Base-by-base conservation (phyloP, 1,139 yeast genomes). In the Nadsonia starkeyi-henricii region DNA sequence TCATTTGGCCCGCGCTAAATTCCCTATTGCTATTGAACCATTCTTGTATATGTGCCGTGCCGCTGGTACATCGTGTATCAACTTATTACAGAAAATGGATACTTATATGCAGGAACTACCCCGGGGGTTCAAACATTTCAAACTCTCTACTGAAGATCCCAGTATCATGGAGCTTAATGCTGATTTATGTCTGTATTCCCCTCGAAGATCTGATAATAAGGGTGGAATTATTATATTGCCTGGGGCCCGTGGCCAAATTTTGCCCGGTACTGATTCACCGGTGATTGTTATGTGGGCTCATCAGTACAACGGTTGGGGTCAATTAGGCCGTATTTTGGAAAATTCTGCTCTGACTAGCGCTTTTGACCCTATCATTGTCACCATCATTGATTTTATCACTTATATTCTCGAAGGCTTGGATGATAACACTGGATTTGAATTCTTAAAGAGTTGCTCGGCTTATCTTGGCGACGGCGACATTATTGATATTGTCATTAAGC, bases 231-330 rank as follows among this genome's bases (percentile, higher is more conserved):
- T 72, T 37, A 57, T 77, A 21, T 72, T 74, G 2, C 60, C 66
- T n/a, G 80, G 81, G 2, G 82, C 95, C 0, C 75, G 72, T 51
- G 96, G 91, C 2, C 81, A 81, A 55, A 64, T 85, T 1, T 63
- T 85, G 19, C 72, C 79, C 4, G 54, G 52, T 9, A 49, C 52
- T 12, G 52, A 53, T 19, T 53, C 51, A 17, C 46, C 56, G 1
- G 53, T 62, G 1, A 71, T 85, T 42, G 82, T 83, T 1, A 74
- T 86, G 30, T 88, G 91, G 67, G 67, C 81, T 43, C 77, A 82
- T 61, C 72, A 74, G 4, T 86, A 80, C 59, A 84, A 80, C 60
- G 97, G 96, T 0, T 86, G 96, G 95, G 76, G 93, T 0, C 68
- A 84, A 43, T 57, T 89, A 37, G 96, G 96, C 1, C 73, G 95